Conservation (phyloP, 352 stramenopile species). For the Globisporangium cystogenes region DNA sequence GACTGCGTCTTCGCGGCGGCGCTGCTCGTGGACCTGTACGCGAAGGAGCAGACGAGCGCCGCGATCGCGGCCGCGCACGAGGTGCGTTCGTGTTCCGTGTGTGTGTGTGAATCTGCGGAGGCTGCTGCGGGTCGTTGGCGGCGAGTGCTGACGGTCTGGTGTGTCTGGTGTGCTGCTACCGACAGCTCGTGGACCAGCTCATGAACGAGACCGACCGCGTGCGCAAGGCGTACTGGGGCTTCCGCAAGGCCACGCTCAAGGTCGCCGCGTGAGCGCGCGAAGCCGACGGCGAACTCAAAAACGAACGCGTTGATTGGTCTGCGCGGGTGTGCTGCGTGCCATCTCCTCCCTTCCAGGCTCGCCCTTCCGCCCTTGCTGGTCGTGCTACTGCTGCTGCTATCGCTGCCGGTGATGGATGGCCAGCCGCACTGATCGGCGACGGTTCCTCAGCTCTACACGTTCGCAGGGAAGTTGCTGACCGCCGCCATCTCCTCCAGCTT, state of each 20-base stretch:
- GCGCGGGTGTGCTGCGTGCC: no score
- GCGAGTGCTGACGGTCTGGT: no score
- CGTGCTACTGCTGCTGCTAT: neutral
- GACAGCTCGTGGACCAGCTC: conserved; percentile 62
- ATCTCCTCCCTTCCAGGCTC: no score
- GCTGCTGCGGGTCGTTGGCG: neutral
- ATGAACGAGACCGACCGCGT: conserved; percentile 71
- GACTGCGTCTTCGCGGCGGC: conserved; percentile 72
- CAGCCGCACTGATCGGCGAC: neutral
- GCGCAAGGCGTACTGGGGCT: conserved; percentile 70
- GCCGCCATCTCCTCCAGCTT: conserved; percentile 85
- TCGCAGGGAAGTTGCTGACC: conserved; percentile 68
- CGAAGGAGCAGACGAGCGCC: conserved; percentile 36
- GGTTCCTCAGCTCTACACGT: conserved; percentile 33
- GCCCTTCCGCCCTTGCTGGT: no score
- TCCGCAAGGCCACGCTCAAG: conserved; percentile 47
- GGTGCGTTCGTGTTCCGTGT: conserved; percentile 14
- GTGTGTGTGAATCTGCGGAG: no score
- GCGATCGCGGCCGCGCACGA: conserved; percentile 29
- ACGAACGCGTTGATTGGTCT: no score
- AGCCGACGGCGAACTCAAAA: neutral
- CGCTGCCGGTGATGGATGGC: neutral
- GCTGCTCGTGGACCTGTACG: conserved; percentile 70
- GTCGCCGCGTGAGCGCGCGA: conserved; percentile 6
- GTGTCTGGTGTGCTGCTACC: no score